Percentiles rank a stretch among this genome's conserved stretches.
phyloP scores from a whole-genome alignment of 371 early-diverging fungal genomes.

The Umbelopsis sp. region DNA sequence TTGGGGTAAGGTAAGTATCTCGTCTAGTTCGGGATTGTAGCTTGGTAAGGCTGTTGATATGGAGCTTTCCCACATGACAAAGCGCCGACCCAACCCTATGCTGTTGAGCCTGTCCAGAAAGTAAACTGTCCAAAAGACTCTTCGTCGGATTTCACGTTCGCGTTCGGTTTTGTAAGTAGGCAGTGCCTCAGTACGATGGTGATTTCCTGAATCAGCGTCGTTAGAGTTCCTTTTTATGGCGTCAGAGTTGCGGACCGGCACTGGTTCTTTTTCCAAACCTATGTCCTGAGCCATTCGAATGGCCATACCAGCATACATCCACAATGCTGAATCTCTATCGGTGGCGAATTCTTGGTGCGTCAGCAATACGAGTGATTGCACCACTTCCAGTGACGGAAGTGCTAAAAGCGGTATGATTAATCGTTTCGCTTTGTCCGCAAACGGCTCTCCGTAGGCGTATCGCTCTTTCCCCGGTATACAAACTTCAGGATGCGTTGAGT shows the following conservation, averaged over 20 bases:
- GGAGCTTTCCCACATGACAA: conserved; percentile 11
- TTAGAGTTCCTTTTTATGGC: background rate
- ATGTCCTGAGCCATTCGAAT: conserved; percentile 11
- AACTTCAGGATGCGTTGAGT: conserved; percentile 12
- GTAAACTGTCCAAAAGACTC: conserved; percentile 12
- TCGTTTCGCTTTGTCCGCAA: conserved; percentile 11
- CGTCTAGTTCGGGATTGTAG: conserved; percentile 4
- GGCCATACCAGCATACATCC: conserved; percentile 16
- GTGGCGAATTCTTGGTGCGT: conserved; percentile 8
- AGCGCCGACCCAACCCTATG: conserved; percentile 2
- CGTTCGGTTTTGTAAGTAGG: conserved; percentile 6
- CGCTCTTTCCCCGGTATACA: conserved; percentile 12
- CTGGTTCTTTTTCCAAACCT: conserved; percentile 4
- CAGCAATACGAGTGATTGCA: conserved; percentile 6
- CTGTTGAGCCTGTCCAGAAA: background rate
- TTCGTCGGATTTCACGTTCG: conserved; percentile 2
- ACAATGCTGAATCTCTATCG: conserved; percentile 5
- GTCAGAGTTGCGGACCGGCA: background rate
- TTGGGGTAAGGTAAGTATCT: background rate
- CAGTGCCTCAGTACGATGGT: background rate
- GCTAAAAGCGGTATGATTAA: conserved; percentile 5
- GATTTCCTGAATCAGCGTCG: background rate
- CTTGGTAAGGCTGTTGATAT: conserved; percentile 6
- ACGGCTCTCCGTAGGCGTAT: conserved; percentile 15
- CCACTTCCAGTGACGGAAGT: conserved; percentile 1